phyloP scores from a whole-genome alignment of 345 rosid genomes.

The Arabis alpina region DNA sequence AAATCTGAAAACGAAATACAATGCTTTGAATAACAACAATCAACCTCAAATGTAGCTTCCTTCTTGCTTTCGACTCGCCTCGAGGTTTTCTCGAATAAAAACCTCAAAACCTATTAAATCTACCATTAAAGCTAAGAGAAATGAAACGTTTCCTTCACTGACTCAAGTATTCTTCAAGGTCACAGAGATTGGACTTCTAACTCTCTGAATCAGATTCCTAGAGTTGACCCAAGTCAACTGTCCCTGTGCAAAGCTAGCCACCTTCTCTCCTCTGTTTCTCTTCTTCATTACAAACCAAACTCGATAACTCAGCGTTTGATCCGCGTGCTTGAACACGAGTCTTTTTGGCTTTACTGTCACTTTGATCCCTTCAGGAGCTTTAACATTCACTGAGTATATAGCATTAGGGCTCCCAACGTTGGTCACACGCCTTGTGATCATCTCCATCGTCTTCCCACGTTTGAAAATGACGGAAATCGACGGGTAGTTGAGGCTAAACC shows the following conservation, averaged over 20 bases:
- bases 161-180: constrained; percentile 57
- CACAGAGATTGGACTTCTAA: constrained; percentile 85
- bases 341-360: constrained; percentile 65
- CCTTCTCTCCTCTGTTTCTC: constrained; percentile 41
- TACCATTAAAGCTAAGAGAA: constrained; percentile 21
- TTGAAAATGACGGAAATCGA: constrained; percentile 72
- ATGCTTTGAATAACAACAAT: constrained; percentile 4
- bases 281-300: constrained; percentile 64
- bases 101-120: constrained; percentile 20
- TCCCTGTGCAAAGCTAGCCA: constrained; percentile 56
- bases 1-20: constrained; percentile 23
- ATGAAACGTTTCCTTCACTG: background rate
- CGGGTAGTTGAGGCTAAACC: constrained; percentile 90
- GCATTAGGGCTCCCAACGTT: constrained; percentile 79
- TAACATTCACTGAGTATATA: constrained; percentile 64
- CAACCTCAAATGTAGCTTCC: constrained; percentile 29
- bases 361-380: constrained; percentile 61
- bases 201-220: constrained; percentile 51
- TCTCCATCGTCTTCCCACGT: constrained; percentile 54
- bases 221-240: constrained; percentile 81
- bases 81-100: constrained; percentile 27
- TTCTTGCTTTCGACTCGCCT: constrained; percentile 6
- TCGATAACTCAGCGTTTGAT: constrained; percentile 65
- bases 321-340: constrained; percentile 54
- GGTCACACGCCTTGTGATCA: constrained; percentile 65